Conservation (phyloP, 495 filamentous ascomycete genomes). For the Aspergillus hancockii region DNA sequence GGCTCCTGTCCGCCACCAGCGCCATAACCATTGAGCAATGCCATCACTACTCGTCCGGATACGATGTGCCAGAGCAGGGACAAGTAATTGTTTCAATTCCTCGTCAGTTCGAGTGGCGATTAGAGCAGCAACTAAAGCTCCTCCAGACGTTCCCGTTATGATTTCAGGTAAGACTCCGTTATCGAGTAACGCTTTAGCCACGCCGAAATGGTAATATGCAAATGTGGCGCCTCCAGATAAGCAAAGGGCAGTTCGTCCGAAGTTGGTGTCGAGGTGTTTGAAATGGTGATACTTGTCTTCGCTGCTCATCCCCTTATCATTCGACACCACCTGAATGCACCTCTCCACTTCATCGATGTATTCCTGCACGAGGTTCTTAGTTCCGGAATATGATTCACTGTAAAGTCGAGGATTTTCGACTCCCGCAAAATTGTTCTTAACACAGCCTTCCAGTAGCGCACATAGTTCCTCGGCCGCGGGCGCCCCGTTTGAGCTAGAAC, state of each 20-base stretch:
- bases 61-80: conserved; percentile 79
- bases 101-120: conserved; percentile 88
- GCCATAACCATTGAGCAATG: conserved; percentile 70
- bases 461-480: conserved; percentile 71
- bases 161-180: conserved; percentile 84
- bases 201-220: conserved; percentile 95
- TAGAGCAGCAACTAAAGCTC: conserved; percentile 86
- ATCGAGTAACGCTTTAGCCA: conserved; percentile 87
- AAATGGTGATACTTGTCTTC: conserved; percentile 82
- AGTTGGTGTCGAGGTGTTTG: conserved; percentile 87
- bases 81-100: conserved; percentile 79
- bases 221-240: conserved; percentile 93
- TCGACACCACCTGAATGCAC: conserved; percentile 65
- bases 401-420: conserved; percentile 94
- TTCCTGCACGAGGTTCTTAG: conserved; percentile 85
- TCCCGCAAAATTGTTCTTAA: conserved; percentile 96
- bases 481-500: conserved; percentile 28
- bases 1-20: conserved; percentile 92
- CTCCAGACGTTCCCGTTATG: conserved; percentile 93
- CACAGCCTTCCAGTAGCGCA: conserved; percentile 77
- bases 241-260: conserved; percentile 88
- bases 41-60: conserved; percentile 84
- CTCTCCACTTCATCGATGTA: conserved; percentile 75
- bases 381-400: conserved; percentile 94
- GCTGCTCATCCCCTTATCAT: conserved; percentile 61